Evolutionary conservation across 192 early-diverging fungal species (phyloP).

Genomic region (Coemansia sp.): DNA sequence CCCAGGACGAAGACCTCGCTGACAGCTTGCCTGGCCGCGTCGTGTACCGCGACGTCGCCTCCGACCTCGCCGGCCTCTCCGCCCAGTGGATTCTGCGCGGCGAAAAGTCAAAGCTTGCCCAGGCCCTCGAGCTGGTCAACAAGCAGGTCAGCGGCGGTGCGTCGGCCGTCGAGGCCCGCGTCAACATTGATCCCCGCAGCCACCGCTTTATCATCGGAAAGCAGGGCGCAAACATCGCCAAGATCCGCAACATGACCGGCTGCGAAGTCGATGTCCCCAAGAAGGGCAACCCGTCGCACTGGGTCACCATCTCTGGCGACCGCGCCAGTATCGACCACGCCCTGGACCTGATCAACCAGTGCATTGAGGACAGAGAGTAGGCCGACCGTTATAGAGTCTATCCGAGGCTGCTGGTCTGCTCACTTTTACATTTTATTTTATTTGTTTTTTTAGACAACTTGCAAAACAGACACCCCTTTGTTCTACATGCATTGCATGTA

Average conservation of each 20-base stretch:
- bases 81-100: slow-evolving; percentile 60
- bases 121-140: slow-evolving; percentile 35
- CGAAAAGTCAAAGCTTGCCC: slow-evolving; percentile 53
- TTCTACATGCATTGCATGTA: no score
- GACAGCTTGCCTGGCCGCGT: slow-evolving; percentile 17
- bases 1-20: background rate
- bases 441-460: no score
- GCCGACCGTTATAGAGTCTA: no score
- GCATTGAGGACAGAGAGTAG: slow-evolving; percentile 19
- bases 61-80: slow-evolving; percentile 13
- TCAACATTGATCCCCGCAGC: slow-evolving; percentile 50
- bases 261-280: slow-evolving; percentile 67
- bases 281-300: slow-evolving; percentile 26
- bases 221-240: slow-evolving; percentile 67
- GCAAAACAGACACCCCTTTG: no score
- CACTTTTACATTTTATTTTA: background rate
- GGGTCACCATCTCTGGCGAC: slow-evolving; percentile 33
- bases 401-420: no score
- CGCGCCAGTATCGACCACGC: slow-evolving; percentile 31
- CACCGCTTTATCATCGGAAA: slow-evolving; percentile 77
- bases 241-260: slow-evolving; percentile 65
- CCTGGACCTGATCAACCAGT: slow-evolving; percentile 33
- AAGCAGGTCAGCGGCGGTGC: slow-evolving; percentile 9
- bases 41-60: slow-evolving; percentile 24
- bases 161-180: slow-evolving; percentile 32